Evolutionary conservation across 257 asterid genomes (phyloP).

Genomic region (Capsicum pubescens): DNA sequence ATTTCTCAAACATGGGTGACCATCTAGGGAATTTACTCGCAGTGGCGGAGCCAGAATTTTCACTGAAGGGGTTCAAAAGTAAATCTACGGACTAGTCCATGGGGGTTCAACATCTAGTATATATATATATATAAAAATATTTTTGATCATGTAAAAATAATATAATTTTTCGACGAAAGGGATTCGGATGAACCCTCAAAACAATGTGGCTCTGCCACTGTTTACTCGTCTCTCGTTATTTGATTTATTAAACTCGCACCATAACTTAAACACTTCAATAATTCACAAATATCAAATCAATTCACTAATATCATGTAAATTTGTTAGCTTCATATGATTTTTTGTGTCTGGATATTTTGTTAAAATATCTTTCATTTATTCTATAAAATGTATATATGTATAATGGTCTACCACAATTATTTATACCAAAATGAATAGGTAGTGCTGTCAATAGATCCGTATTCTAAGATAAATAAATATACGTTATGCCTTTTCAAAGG

Average conservation of each 20-base stretch:
- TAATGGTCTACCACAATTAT: not conserved
- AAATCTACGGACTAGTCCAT: too few relatives aligned
- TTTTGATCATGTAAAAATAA: too few relatives aligned
- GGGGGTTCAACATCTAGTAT: too few relatives aligned
- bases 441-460: not conserved
- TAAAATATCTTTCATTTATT: not conserved
- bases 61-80: too few relatives aligned
- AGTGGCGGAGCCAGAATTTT: too few relatives aligned
- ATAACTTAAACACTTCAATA: not conserved
- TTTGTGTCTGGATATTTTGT: not conserved
- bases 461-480: not conserved
- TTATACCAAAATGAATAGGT: not conserved
- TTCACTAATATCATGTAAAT: not conserved
- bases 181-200: too few relatives aligned
- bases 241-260: not conserved
- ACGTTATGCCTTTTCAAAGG: not conserved
- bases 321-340: not conserved
- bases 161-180: too few relatives aligned
- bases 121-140: too few relatives aligned
- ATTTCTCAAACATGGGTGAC: too few relatives aligned
- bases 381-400: not conserved
- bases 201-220: too few relatives aligned
- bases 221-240: not conserved
- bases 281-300: not conserved
- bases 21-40: too few relatives aligned